Evolutionary conservation across 495 filamentous ascomycete species (phyloP).

Genomic region (Aspergillus avenaceus): DNA sequence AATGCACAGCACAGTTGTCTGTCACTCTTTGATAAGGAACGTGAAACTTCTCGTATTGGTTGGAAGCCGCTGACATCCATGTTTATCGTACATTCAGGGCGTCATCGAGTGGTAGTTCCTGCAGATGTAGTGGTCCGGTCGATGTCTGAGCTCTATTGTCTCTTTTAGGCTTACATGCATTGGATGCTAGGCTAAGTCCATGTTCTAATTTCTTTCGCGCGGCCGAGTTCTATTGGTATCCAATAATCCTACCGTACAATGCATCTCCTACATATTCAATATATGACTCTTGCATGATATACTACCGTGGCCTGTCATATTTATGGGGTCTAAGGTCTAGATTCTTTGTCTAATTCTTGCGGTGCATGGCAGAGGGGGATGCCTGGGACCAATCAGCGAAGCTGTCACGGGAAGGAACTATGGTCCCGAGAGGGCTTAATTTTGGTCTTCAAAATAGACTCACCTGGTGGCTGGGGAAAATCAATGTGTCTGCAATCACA

Average conservation of each 20-base stretch:
- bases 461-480: conserved; percentile 93
- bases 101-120: neutral
- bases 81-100: neutral
- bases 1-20: neutral
- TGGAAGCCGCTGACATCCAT: neutral
- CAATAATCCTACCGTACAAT: neutral
- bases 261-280: neutral
- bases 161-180: neutral
- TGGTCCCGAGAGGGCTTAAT: neutral
- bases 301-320: neutral
- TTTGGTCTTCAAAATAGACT: conserved; percentile 10
- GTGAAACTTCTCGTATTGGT: neutral
- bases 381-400: conserved; percentile 2
- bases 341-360: conserved; percentile 2
- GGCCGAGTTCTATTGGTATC: neutral
- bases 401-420: neutral
- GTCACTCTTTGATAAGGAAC: neutral
- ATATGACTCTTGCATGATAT: neutral
- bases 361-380: conserved; percentile 8
- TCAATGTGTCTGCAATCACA: conserved; percentile 84
- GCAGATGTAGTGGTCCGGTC: neutral
- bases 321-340: neutral
- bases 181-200: neutral
- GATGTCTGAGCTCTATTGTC: neutral
- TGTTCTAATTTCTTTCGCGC: neutral